phyloP scores from a whole-genome alignment of 225 moss, liverwort and hornwort genomes.

The Ulota crispa region DNA sequence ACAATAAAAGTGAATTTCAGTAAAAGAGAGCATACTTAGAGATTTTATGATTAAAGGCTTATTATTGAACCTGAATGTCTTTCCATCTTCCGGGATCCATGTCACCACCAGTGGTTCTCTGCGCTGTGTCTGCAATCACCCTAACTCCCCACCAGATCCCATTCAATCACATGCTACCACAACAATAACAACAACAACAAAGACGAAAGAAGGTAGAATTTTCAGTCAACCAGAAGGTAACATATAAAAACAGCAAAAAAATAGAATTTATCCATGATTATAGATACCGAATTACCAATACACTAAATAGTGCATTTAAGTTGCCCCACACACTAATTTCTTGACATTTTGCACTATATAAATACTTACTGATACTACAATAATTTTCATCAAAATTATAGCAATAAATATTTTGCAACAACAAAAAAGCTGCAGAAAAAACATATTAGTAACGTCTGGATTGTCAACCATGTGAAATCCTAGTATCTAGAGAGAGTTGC shows the following conservation, averaged over 20 bases:
- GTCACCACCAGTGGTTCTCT: constrained; percentile 56
- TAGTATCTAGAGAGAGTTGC: too few relatives aligned
- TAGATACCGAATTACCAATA: not conserved
- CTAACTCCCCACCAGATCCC: constrained; percentile 34
- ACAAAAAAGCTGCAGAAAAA: too few relatives aligned
- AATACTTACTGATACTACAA: too few relatives aligned
- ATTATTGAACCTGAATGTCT: constrained; percentile 61
- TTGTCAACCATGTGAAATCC: too few relatives aligned
- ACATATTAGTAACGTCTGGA: too few relatives aligned
- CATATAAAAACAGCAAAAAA: not conserved
- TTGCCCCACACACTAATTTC: too few relatives aligned
- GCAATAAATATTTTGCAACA: too few relatives aligned
- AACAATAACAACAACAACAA: not conserved
- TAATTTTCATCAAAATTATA: too few relatives aligned
- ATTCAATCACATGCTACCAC: not conserved
- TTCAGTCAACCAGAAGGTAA: not conserved
- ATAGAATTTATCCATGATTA: not conserved
- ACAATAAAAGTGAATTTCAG: not conserved
- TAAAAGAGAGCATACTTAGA: constrained; percentile 2
- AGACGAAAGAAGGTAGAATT: not conserved
- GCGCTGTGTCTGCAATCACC: constrained; percentile 79
- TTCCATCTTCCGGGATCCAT: constrained; percentile 72
- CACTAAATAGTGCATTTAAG: too few relatives aligned
- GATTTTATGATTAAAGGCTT: constrained; percentile 12
- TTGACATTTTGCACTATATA: too few relatives aligned